A percentile compares a stretch with the other conserved stretches of the same genome.
phyloP scores from a whole-genome alignment of 352 stramenopile species.

The Globisporangium middletonii region DNA sequence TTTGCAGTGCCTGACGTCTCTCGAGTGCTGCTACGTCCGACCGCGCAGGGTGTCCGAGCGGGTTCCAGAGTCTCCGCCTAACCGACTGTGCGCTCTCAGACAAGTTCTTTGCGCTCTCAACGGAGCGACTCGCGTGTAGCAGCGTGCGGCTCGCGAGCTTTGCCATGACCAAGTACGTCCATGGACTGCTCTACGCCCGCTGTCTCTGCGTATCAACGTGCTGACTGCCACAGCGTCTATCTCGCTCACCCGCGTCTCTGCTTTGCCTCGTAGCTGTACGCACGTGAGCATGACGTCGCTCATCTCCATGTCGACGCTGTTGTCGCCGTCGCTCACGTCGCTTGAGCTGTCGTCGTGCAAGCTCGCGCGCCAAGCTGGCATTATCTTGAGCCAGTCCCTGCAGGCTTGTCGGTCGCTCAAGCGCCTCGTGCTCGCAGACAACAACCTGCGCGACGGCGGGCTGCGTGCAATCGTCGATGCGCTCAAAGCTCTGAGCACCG shows the following conservation, averaged over 20 bases:
- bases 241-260: not conserved
- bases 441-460: conserved; percentile 50
- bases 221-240: not conserved
- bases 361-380: conserved; percentile 45
- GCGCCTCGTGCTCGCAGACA: conserved; percentile 32
- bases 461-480: conserved; percentile 44
- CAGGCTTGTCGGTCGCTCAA: conserved; percentile 24
- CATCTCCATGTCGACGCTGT: conserved; percentile 35
- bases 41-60: conserved; percentile 11
- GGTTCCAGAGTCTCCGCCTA: conserved; percentile 24
- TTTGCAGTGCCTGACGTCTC: not conserved
- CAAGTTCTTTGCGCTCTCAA: conserved; percentile 18
- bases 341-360: conserved; percentile 48
- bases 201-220: not conserved
- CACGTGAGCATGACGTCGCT: conserved; percentile 58
- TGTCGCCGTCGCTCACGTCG: conserved; percentile 26
- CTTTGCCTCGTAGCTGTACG: conserved; percentile 20
- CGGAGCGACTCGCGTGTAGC: conserved; percentile 11
- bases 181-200: no score
- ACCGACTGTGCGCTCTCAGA: conserved; percentile 39
- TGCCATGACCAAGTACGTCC: conserved; percentile 20
- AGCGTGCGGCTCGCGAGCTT: conserved; percentile 20
- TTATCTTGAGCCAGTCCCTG: conserved; percentile 55
- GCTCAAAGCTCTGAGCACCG: conserved; percentile 18
- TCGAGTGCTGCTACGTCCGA: no score